Base-by-base conservation (phyloP, 2,329 filamentous ascomycete species). In the Colletotrichum plurivorum region DNA sequence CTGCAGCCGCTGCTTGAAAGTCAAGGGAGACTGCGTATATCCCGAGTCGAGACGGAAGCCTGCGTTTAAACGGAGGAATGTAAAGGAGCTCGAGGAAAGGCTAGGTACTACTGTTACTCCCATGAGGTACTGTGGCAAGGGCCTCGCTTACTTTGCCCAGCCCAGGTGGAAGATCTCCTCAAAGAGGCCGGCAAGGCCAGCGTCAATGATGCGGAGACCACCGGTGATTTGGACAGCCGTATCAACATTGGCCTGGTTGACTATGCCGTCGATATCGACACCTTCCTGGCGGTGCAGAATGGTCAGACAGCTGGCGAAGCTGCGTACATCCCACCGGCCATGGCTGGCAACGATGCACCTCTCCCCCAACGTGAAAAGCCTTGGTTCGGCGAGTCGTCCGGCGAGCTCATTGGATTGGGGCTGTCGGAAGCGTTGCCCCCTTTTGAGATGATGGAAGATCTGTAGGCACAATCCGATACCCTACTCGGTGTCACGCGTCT, bases 41-140 rank as follows among this genome's bases (percentile, higher is more conserved):
- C 95, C 97, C 70, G 94, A 97, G 81, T 93, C 94, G 64, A 88
- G 94, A 76, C 91, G 94, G 81, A 97, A 97, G 83, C 93, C 94
- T 63, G 93, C 94, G 5, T 92, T 93, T 20, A 97, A 97, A 83
- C 87, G 94, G 75, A 91, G 93, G 73, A 97, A 97, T 79, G 95
- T 97, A 71, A 96, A 93, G 82, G 92, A 96, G 77, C 84, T 98
- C 66, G 95, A 98, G 80, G 94, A 94, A 72, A 89, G 95, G 76
- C 83, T 98, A 77, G 93, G 93, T 96, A 89, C 73, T 84, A 13
- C 12, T 36, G 10, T 36, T 10, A 10, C 10, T 18, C 20, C 22
- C 6, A 6, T 48, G 10, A 27, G 27, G 7, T 36, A 10, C 10
- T 16, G 10, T 27, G 9, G 49, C 27, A 15, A 63, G 13, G 10